Base-by-base conservation (phyloP, 148 eudicot genomes). In the Camellia sinensis region DNA sequence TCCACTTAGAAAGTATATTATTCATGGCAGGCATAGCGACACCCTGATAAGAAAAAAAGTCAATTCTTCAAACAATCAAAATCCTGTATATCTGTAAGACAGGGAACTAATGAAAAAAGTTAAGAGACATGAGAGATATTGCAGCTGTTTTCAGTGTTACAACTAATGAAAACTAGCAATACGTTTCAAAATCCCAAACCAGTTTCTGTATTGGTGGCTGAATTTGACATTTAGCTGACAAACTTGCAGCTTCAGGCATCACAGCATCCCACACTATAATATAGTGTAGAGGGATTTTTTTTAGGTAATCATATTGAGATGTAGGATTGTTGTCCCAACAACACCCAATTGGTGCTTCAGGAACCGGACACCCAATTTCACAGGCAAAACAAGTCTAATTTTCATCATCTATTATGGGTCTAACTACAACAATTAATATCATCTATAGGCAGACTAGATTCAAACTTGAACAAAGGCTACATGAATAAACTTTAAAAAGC, bases 1-100 rank as follows among this genome's bases (percentile, higher is more conserved):
- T 87, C 99, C 99, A 96, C 83, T 96, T 96, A 6, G 97, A 93
- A 37, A 96, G 83, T 77, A 96, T 82, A 82, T 96, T 96, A 83
- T 96, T 96, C 99, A 96, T 96, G 62, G 99, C 99, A 83, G 99
- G 99, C 99, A 96, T 96, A 37, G 99, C 99, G 50, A 96, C 99
- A 80, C 99, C 99, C 99, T 96, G 87, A 41, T 63, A 87, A 72
- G 74, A 81, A 85, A 71, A 37, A 48, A 68, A 18, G 29, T 1
- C 10, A 70, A 41, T 37, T 54, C 52, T 61, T 79, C 40, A 85
- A 80, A 69, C 29, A 71, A 62, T 14, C 37, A 48, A 52, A 62
- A 62, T 71, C 40, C 19, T 19, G 29, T 7, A 44, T 66, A 44
- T 56, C 78, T 44, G 61, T 50, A 63, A 50, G 13, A 7, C 52